Base-by-base conservation (phyloP, 257 asterid genomes). In the Vinca minor region DNA sequence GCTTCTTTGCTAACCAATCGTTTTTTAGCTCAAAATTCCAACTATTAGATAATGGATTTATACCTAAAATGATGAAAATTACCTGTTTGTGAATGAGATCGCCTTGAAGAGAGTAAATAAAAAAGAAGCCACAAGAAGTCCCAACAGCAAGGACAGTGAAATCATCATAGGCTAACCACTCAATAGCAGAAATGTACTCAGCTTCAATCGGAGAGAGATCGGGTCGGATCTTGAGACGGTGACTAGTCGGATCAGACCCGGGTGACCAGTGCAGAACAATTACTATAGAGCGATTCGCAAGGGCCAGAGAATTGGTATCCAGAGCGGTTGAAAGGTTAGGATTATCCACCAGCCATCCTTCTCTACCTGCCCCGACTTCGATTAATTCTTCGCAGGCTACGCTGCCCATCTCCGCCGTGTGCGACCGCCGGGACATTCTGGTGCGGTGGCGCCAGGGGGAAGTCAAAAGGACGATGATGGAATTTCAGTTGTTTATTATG, bases 81-180 rank as follows among this genome's bases (percentile, higher is more conserved):
- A 93, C 99, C 95, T 87, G 99, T 76, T 79, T 80, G 75, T 87
- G 97, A 76, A 91, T 79, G 47, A 91, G 91, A 68, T 80, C 84
- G 23, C 99, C 96, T 32, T 66, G 72, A 61, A 83, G 78, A 46
- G 97, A 83, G 38, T 82, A 93, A 57, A 89, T 81, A 82, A 85
- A 52, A 32, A 93, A 83, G 44, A 83, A 85, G 4, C 99, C 95
- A 60, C 85, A 74, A 31, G 99, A 93, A 68, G 99, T 87, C 26
- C 97, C 99, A 29, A 87, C 77, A 57, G 85, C 92, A 15, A 93
- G 78, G 45, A 87, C 95, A 36, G 85, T 70, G 47, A 86, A 60
- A 46, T 85, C 92, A 38, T 84, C 87, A 70, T 81, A 85, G 15
- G 86, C 90, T 21, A 93, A 86, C 96, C 92, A 89, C 74, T 85